A percentile compares a stretch with the other conserved stretches of the same genome.
These are phyloP conservation scores for Plenodomus tracheiphilus DNA, from an alignment of 2,329 filamentous ascomycete genomes.

Conservation along the genomic window DNA sequence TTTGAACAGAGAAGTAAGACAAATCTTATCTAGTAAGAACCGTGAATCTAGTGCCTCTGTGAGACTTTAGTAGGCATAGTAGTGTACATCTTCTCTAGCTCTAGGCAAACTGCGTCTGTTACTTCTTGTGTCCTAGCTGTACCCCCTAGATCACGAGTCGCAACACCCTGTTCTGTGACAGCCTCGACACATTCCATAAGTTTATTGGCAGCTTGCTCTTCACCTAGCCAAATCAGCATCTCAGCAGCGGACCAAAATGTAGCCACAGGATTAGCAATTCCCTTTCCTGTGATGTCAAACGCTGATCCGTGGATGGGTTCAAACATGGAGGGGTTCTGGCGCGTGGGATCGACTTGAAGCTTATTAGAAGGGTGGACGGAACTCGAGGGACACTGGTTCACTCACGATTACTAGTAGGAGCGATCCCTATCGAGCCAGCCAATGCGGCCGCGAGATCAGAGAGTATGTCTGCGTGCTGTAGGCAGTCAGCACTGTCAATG, in stretches of 20 bases:
- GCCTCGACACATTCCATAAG: constrained; percentile 58
- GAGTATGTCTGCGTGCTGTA: constrained; percentile 64
- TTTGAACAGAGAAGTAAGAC: too few species aligned
- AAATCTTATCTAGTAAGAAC: too few species aligned
- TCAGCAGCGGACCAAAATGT: constrained; percentile 64
- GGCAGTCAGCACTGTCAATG: not conserved
- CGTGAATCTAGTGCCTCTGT: too few species aligned
- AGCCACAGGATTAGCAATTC: constrained; percentile 60
- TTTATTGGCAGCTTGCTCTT: constrained; percentile 54
- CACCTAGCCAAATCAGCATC: constrained; percentile 62
- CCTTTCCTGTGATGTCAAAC: constrained; percentile 62
- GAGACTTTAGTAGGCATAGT: too few species aligned
- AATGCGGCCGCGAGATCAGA: constrained; percentile 72
- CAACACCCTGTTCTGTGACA: constrained; percentile 56
- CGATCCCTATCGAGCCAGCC: constrained; percentile 72
- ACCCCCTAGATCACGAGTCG: constrained; percentile 60
- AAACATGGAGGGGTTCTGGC: constrained; percentile 63
- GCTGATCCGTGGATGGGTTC: constrained; percentile 65
- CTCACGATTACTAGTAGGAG: constrained; percentile 65
- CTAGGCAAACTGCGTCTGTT: constrained; percentile 48
- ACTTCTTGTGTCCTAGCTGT: constrained; percentile 47
- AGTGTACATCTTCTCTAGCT: constrained; percentile 34
- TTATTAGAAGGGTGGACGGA: not conserved
- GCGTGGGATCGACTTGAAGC: constrained; percentile 61
- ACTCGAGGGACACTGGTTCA: not conserved